Percentiles rank a stretch among this genome's conserved stretches.
These are phyloP conservation scores for Volvox carteri DNA, from an alignment of 163 green algal genomes.

Conservation along the genomic window DNA sequence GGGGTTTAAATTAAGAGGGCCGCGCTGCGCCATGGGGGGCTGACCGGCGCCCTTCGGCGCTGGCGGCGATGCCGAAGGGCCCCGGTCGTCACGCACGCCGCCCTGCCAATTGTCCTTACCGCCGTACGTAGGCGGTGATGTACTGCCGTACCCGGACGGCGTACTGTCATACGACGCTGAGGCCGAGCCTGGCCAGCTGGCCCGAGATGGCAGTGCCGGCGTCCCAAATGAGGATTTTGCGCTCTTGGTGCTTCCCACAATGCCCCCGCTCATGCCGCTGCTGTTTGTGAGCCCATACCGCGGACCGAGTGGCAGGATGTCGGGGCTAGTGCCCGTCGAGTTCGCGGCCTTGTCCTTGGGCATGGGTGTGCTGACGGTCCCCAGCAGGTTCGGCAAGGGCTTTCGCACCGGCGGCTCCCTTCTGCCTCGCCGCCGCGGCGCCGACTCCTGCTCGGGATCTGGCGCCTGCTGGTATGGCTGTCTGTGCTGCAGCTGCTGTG, in stretches of 20 bases:
- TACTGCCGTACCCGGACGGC: not conserved
- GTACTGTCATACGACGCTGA: not conserved
- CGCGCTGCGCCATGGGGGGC: not conserved
- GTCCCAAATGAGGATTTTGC: not conserved
- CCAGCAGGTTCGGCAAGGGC: constrained; percentile 6
- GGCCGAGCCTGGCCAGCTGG: not conserved
- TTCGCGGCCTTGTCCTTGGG: not conserved
- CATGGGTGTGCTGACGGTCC: constrained; percentile 2
- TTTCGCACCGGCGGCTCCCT: not conserved
- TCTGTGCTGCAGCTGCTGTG: too few species aligned
- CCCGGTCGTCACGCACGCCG: not conserved
- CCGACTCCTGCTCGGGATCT: not conserved
- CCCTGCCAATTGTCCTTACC: not conserved
- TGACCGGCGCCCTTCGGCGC: not conserved
- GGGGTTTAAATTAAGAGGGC: not conserved
- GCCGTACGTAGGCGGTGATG: not conserved
- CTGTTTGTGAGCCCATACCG: not conserved
- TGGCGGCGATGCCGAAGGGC: not conserved
- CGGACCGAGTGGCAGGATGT: not conserved
- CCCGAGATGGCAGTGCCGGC: not conserved
- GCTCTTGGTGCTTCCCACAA: constrained; percentile 10
- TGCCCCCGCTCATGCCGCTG: too few species aligned
- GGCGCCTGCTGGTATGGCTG: not conserved
- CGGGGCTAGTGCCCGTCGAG: not conserved
- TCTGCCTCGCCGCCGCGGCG: not conserved